Evolutionary conservation across 371 early-diverging fungal genomes (phyloP), one percentile per base, ranked within the genome.

Genomic region (Syncephalis fuscata): DNA sequence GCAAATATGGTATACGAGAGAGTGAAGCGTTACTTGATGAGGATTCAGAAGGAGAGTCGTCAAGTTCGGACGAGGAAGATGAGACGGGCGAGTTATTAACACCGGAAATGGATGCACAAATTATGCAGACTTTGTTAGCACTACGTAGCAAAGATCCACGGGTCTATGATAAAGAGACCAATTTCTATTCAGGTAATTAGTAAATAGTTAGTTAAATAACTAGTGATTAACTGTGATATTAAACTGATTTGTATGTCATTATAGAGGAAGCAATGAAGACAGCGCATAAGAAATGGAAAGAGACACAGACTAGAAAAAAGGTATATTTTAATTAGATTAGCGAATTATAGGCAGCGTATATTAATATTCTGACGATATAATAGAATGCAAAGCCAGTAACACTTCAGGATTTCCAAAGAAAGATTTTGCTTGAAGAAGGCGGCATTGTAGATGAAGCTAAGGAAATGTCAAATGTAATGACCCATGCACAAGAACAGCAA

Each of bases 61-160:
- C 56, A 20, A 47, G 39, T 2, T 62, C 64, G 22, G 86, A 80
- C 44, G 88, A 79, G 21, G 96, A 95, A 51, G 97, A 96, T 65
- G 92, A 92, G 46, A 66, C 67, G 21, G 92, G 84, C 10, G 79
- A 76, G 44, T 66, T 90, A 40, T 62, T 90, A 16, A 90, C 93
- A 15, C 85, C 90, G 9, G 88, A 76, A 39, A 59, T 92, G 8
- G 95, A 96, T 53, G 79, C 82, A 2, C 88, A 93, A 58, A 90
- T 96, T 50, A 65, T 96, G 70, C 76, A 78, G 41, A 90, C 95
- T 1, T 81, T 94, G 51, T 77, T 78, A 0, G 71, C 82, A 40
- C 81, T 96, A 48, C 73, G 77, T 3, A 62, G 69, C 15, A 76
- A 79, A 48, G 81, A 90, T 56, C 78, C 81, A 21, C 65, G 71